Conservation (phyloP, 2,329 filamentous ascomycete genomes). For the Venturia carpophila region DNA sequence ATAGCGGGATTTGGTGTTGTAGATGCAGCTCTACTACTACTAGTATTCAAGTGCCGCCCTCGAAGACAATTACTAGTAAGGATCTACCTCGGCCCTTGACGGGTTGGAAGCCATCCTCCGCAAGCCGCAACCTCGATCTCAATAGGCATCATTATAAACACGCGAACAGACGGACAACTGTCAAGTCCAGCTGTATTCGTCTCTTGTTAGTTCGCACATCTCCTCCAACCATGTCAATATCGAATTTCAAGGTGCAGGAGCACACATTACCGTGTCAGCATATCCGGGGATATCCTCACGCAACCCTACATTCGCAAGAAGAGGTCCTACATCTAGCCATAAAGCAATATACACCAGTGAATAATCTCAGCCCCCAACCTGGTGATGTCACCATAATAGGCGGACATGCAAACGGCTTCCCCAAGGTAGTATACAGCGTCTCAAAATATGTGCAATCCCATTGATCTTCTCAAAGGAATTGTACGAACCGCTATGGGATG, state of each 20-base stretch:
- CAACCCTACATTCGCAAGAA: slow-evolving; percentile 64
- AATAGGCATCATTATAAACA: no score
- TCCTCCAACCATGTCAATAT: slow-evolving; percentile 29
- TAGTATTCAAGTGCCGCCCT: background rate
- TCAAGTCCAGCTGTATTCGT: background rate
- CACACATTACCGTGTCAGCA: slow-evolving; percentile 68
- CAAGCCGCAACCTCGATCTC: no score
- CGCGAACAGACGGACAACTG: no score
- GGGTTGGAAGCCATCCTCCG: no score
- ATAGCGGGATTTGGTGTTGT: background rate
- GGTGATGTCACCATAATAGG: slow-evolving; percentile 81
- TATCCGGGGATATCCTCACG: slow-evolving; percentile 71
- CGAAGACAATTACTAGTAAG: background rate
- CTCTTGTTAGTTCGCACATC: background rate
- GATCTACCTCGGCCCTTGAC: no score
- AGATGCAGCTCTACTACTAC: no score
- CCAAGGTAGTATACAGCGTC: slow-evolving; percentile 53
- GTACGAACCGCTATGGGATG: slow-evolving; percentile 88
- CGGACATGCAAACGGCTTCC: slow-evolving; percentile 85
- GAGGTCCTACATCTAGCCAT: slow-evolving; percentile 65
- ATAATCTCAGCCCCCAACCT: slow-evolving; percentile 58
- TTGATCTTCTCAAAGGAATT: slow-evolving; percentile 54
- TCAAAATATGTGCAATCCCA: background rate
- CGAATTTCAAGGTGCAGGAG: slow-evolving; percentile 58
- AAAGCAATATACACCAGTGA: slow-evolving; percentile 78